Conservation (phyloP, 345 rosid species). For the Tarenaya hassleriana region DNA sequence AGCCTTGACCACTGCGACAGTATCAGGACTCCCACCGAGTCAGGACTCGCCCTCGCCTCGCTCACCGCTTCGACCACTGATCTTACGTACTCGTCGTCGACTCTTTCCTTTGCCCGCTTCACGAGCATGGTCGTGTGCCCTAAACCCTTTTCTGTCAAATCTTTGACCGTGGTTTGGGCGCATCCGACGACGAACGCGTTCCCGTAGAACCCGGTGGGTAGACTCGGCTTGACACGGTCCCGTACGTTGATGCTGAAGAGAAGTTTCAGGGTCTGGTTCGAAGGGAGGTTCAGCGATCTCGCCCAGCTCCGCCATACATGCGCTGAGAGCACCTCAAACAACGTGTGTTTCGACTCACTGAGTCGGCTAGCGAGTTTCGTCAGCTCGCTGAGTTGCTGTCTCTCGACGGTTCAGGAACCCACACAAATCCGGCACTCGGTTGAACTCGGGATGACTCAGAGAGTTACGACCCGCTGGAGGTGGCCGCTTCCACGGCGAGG, state of each 20-base stretch:
- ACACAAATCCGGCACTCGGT: conserved; percentile 49
- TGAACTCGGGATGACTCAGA: conserved; percentile 49
- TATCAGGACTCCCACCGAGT: conserved; percentile 65
- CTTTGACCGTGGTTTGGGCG: conserved; percentile 51
- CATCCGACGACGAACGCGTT: conserved; percentile 82
- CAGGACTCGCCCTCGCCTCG: conserved; percentile 42
- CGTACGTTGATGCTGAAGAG: conserved; percentile 65
- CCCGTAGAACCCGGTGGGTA: conserved; percentile 74
- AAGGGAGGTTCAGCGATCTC: conserved; percentile 52
- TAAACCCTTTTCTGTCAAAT: conserved; percentile 51
- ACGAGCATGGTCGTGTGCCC: conserved; percentile 51
- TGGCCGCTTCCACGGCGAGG: conserved; percentile 1
- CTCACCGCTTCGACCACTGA: conserved; percentile 60
- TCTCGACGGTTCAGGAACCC: conserved; percentile 55
- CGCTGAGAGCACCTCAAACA: conserved; percentile 72
- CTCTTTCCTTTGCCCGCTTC: conserved; percentile 59
- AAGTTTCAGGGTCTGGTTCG: conserved; percentile 59
- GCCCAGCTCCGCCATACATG: conserved; percentile 92
- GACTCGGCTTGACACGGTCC: conserved; percentile 59
- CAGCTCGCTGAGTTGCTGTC: conserved; percentile 39
- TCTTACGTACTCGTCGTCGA: conserved; percentile 47
- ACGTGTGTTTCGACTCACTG: conserved; percentile 36
- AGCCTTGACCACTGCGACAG: conserved; percentile 86
- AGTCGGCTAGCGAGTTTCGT: conserved; percentile 40
- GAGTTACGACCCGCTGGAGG: conserved; percentile 15